These are phyloP conservation scores for Kwoniella newhampshirensis DNA, from an alignment of 768 basidiomycete species.

Conservation along the genomic window DNA sequence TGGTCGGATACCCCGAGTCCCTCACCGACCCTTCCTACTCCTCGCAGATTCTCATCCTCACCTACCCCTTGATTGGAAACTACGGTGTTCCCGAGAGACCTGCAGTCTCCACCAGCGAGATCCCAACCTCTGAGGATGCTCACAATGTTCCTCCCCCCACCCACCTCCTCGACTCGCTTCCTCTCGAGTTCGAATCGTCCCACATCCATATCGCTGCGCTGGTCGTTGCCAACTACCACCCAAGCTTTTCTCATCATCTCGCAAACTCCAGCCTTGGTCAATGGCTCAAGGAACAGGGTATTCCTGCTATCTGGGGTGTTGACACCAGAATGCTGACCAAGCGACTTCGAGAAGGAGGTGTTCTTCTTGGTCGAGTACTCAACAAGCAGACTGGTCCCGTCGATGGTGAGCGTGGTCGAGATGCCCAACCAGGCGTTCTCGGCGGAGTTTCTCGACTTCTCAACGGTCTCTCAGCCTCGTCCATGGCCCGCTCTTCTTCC, in stretches of 20 bases:
- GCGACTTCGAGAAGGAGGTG: conserved; percentile 90
- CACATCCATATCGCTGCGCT: conserved; percentile 90
- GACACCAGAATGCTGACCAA: conserved; percentile 97
- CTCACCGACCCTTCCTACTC: conserved; percentile 98
- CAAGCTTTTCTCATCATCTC: conserved; percentile 84
- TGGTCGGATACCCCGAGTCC: conserved; percentile 99
- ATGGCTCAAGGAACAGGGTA: conserved; percentile 92
- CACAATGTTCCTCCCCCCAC: conserved; percentile 51
- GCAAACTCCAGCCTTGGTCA: conserved; percentile 79
- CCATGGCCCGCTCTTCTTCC: conserved; percentile 46
- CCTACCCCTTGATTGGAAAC: conserved; percentile 94
- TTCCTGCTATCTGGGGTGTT: conserved; percentile 92
- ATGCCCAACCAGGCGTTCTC: conserved; percentile 38
- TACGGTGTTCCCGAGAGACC: conserved; percentile 87
- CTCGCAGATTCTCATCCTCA: conserved; percentile 94
- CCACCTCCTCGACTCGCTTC: conserved; percentile 52
- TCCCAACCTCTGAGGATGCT: conserved; percentile 43
- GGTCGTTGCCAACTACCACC: conserved; percentile 87
- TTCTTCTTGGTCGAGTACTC: conserved; percentile 82
- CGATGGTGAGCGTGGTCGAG: conserved; percentile 41
- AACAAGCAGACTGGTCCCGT: conserved; percentile 60
- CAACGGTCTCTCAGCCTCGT: conserved; percentile 39
- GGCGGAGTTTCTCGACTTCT: conserved; percentile 44
- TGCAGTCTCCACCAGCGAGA: conserved; percentile 24
- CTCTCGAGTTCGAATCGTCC: conserved; percentile 82